Base-by-base conservation (phyloP, 2,329 filamentous ascomycete species). In the Myriangium duriaei region DNA sequence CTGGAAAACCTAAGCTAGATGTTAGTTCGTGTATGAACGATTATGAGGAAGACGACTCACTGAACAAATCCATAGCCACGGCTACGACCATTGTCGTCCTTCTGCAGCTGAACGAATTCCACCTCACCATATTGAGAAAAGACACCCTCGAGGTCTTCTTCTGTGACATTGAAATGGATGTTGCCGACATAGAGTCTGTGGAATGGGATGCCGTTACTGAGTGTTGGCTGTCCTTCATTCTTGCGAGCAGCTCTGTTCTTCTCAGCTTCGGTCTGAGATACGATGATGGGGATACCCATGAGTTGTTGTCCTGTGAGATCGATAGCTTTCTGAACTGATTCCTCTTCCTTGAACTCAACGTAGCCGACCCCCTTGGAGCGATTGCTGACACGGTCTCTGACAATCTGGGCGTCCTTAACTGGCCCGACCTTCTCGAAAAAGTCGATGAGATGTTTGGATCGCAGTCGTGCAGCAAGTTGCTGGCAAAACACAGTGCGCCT, bases 331-430 rank as follows among this genome's bases (percentile, higher is more conserved):
- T 79, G 72, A 52, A 98, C 88, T 51, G 87, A 92, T 53, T 92
- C 85, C 73, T 96, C 88, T 56, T 83, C 77, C 60, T 87, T 92
- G 65, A 98, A 98, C 70, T 98, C 91, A 68, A 98, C 92, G 57
- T 98, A 98, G 59, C 92, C 91, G 61, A 98, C 91, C 63, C 91
- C 91, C 71, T 98, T 98, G 45, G 87, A 95, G 63, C 91, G 83
- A 51, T 86, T 84, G 64, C 86, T 95, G 46, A 98, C 87, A 45
- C 91, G 76, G 53, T 98, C 91, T 63, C 96, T 96, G 37, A 98
- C 91, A 54, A 98, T 98, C 66, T 96, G 91, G 35, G 91, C 91
- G 60, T 96, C 91, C 52, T 91, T 92, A 39, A 98, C 91, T 28
- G 83, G 79, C 46, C 91, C 91, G 51, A 91, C 81, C 62, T 88